Evolutionary conservation across 306 rosid species (phyloP), one percentile per base, ranked within the genome.

Genomic region (Dryas alaskensis): DNA sequence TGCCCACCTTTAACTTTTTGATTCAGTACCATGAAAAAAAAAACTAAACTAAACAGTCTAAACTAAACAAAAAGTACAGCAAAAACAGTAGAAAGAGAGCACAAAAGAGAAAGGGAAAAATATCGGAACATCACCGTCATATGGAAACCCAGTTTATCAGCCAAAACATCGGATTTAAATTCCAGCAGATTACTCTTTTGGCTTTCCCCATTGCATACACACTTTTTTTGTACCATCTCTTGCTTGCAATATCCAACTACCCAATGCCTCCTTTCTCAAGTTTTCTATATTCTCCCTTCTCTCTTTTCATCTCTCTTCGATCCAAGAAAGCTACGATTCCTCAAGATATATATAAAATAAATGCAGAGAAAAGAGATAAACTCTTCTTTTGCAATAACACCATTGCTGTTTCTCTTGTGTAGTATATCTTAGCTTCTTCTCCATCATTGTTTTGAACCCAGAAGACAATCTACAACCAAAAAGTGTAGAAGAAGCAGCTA

Each of bases 251-350:
- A 74, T 86, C 85, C 84, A 86, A 84, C 97, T 68, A 89, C 80
- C 88, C 75, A 74, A 84, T 88, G 86, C 83, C 98, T 89, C 92
- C 84, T 87, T 84, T 87, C 97, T 89, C 93, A 93, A 90, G 98
- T 93, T 89, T 92, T 86, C 97, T 74, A 87, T 93, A 90, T 90
- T 90, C 98, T 89, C 71, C 42, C 85, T 87, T 86, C 89, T 78
- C 81, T 82, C 81, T 80, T 69, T 84, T 43, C 14, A 58, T 80
- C 87, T 78, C 85, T 81, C 76, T 67, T 25, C 11, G 86, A 90
- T 84, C 90, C 92, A 93, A 93, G 90, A 93, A 90, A 87, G 89
- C 88, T 82, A 84, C 58, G 98, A 90, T 90, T 93, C 98, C 81
- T 81, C 80, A 11, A 17, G 70, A 79, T 86, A 77, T 73, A 76